Conservation (phyloP, 257 asterid genomes). For the Solanum tarapatanum region DNA sequence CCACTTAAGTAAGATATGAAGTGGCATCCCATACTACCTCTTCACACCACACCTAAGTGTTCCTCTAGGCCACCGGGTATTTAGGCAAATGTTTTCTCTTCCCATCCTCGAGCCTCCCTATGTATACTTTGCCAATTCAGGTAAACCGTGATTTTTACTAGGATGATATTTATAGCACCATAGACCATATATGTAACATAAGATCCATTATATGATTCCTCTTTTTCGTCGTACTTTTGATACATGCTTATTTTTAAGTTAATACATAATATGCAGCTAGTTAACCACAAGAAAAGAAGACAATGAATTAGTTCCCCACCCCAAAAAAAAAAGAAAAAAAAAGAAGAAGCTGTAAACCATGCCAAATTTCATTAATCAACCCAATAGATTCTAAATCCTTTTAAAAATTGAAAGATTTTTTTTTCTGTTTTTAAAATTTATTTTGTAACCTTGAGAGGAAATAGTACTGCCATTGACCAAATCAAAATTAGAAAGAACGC, state of each 20-base stretch:
- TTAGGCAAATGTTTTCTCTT: not conserved
- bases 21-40: too few species aligned
- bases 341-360: not conserved
- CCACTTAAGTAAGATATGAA: too few species aligned
- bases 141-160: too few species aligned
- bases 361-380: not conserved
- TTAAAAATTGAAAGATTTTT: too few species aligned
- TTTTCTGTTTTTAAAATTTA: not conserved
- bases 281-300: not conserved
- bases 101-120: not conserved
- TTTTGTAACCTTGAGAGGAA: not conserved
- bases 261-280: not conserved
- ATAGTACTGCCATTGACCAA: not conserved
- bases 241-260: not conserved
- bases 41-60: too few species aligned
- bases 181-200: not conserved
- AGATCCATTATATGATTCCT: not conserved
- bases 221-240: not conserved
- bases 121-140: not conserved
- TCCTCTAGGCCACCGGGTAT: too few species aligned
- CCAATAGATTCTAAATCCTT: not conserved
- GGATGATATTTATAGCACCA: not conserved
- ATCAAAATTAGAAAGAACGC: not conserved
- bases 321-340: too few species aligned
- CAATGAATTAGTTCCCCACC: not conserved